Evolutionary conservation across 192 early-diverging fungal species (phyloP).

Genomic region (Dissophora globulifera): DNA sequence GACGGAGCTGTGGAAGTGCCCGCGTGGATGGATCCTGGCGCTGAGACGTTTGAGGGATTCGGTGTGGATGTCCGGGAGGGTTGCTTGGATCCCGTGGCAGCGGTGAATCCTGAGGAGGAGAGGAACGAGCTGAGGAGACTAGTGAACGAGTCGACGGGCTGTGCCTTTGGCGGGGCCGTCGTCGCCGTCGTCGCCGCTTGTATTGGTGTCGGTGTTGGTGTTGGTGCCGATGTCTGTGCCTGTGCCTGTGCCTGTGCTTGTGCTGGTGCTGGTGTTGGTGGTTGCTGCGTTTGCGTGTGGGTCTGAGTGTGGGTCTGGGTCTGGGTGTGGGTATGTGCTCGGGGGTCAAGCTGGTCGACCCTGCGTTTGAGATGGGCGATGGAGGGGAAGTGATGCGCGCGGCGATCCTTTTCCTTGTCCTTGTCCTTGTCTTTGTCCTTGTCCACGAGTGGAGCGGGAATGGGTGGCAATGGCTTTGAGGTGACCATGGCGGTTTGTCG

Average conservation of each 20-base stretch:
- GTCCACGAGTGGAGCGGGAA: constrained; percentile 19
- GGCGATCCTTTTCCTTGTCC: not conserved
- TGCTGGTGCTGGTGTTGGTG: constrained; percentile 1
- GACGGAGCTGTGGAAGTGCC: no score
- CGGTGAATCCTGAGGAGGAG: not conserved
- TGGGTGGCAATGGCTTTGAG: constrained; percentile 50
- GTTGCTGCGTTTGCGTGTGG: not conserved
- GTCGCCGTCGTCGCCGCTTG: no score
- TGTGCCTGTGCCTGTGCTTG: not conserved
- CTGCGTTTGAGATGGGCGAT: constrained; percentile 22
- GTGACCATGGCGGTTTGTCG: constrained; percentile 21
- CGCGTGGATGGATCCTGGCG: no score
- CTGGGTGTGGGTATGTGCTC: not conserved
- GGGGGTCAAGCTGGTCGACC: constrained; percentile 6
- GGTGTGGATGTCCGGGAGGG: constrained; percentile 11
- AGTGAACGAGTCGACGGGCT: constrained; percentile 1
- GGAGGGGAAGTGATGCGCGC: constrained; percentile 20
- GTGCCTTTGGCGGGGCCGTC: not conserved
- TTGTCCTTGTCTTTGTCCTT: constrained; percentile 15
- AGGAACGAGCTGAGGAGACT: constrained; percentile 8
- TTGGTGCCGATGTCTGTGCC: not conserved
- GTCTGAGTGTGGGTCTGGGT: not conserved
- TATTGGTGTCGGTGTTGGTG: no score
- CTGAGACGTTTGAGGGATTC: not conserved
- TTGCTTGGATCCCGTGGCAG: not conserved